A percentile compares a stretch with the other conserved stretches of the same genome.
Evolutionary conservation across 2,329 filamentous ascomycete genomes (phyloP).

Genomic region (Fusarium sp.): DNA sequence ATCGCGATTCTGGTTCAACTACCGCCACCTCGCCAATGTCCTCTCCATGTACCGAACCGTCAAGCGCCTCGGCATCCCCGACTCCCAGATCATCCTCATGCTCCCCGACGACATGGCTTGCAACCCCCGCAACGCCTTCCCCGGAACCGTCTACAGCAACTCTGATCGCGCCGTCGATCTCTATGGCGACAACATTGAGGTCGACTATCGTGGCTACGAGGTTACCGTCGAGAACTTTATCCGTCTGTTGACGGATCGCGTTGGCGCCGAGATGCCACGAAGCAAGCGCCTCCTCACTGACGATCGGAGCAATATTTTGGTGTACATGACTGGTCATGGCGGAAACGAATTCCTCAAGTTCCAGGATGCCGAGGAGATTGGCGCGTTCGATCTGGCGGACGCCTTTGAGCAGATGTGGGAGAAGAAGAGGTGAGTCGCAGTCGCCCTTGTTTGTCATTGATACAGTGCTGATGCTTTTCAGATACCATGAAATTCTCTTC

Average conservation of each 20-base stretch:
- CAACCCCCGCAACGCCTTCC: slow-evolving; percentile 97
- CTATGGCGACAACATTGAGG: slow-evolving; percentile 98
- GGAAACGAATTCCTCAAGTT: slow-evolving; percentile 99
- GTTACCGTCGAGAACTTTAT: slow-evolving; percentile 99
- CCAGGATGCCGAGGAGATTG: slow-evolving; percentile 97
- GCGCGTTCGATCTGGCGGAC: slow-evolving; percentile 92
- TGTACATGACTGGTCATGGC: slow-evolving; percentile 99
- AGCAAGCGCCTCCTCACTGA: slow-evolving; percentile 95
- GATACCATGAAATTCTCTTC: slow-evolving; percentile 96
- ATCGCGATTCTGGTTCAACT: slow-evolving; percentile 99
- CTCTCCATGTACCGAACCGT: slow-evolving; percentile 97
- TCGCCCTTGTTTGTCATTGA: slow-evolving; percentile 11
- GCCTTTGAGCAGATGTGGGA: slow-evolving; percentile 99
- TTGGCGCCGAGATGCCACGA: slow-evolving; percentile 91
- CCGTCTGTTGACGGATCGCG: slow-evolving; percentile 88
- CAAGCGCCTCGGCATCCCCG: slow-evolving; percentile 95
- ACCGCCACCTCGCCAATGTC: slow-evolving; percentile 96
- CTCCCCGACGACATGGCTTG: slow-evolving; percentile 99
- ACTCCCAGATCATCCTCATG: slow-evolving; percentile 99
- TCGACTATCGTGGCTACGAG: slow-evolving; percentile 97
- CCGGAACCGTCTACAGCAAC: slow-evolving; percentile 98
- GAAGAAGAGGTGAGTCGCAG: slow-evolving; percentile 77
- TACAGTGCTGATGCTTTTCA: slow-evolving; percentile 44
- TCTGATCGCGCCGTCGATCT: slow-evolving; percentile 93
- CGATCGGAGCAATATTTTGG: slow-evolving; percentile 93